Evolutionary conservation across 106 monocot species (phyloP).

Genomic region (Phalaenopsis equestris): DNA sequence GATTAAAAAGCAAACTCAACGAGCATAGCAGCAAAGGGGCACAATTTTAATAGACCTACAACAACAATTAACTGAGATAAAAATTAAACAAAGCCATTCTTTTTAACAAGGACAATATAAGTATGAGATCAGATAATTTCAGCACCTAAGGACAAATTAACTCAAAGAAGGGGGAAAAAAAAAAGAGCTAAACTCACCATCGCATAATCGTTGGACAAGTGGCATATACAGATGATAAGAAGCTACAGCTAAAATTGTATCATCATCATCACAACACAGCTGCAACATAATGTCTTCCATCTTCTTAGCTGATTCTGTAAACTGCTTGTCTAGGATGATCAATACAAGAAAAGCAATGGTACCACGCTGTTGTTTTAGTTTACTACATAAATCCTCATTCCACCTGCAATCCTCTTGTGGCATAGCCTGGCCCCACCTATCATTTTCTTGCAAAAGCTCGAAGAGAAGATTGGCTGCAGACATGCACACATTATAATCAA

Average conservation of each 20-base stretch:
- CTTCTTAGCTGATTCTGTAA: slow-evolving; percentile 8
- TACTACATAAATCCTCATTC: slow-evolving; percentile 7
- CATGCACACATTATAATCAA: not conserved
- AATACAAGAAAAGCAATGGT: slow-evolving; percentile 12
- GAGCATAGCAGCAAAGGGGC: too few relatives aligned
- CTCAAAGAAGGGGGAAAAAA: not conserved
- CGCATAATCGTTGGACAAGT: slow-evolving; percentile 11
- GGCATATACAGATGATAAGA: slow-evolving; percentile 17
- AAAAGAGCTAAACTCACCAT: slow-evolving; percentile 6
- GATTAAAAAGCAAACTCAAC: too few relatives aligned
- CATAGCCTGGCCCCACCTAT: not conserved
- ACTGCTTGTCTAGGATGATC: slow-evolving; percentile 1
- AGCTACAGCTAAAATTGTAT: slow-evolving; percentile 10
- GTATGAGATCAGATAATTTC: not conserved
- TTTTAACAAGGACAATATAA: too few relatives aligned
- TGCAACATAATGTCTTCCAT: slow-evolving; percentile 17
- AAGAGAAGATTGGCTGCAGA: slow-evolving; percentile 16
- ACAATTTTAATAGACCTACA: too few relatives aligned
- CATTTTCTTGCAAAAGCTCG: slow-evolving; percentile 11
- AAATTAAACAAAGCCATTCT: too few relatives aligned
- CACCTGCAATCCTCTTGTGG: slow-evolving; percentile 3
- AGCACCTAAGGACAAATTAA: not conserved
- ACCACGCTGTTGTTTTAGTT: slow-evolving; percentile 9
- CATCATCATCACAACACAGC: slow-evolving; percentile 19
- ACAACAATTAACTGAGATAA: too few relatives aligned